Evolutionary conservation across 2,329 filamentous ascomycete genomes (phyloP), one percentile per base, ranked within the genome.

Genomic region (Aspergillus clavatus): DNA sequence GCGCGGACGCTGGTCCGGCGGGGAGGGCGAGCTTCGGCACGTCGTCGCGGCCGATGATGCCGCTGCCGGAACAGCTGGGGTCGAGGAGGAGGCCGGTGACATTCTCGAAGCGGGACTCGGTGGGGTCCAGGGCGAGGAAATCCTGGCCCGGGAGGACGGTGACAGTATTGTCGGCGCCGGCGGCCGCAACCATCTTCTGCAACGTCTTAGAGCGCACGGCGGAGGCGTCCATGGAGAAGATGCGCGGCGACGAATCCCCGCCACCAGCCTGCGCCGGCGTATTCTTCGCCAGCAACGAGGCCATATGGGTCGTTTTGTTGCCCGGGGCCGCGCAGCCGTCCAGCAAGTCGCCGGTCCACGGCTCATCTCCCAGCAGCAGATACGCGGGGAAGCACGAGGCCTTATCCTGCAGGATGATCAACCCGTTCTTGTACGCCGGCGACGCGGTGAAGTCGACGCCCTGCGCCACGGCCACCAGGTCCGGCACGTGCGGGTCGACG

Each of bases 341-440:
- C n/a, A 97, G 80, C 7, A 94, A 74, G 59, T 93, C 82, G 19
- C 88, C 88, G 3, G 55, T 35, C 55, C 61, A 65, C 0, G 42
- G 35, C 46, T 79, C 73, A 7, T 80, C 71, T 0, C 71, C 71
- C 41, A 95, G 77, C 0, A 98, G 73, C 2, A 98, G 74, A 62
- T 93, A 93, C 0, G 91, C 93, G 0, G 93, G 93, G 60, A 98
- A 96, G 62, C 93, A 98, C 0, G 90, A 96, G 0, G 93, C 91
- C 67, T 96, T 97, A 61, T 97, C 93, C 65, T 98, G 93, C 19
- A 97, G 73, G 48, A 97, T 95, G 42, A 97, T 80, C 38, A 82
- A 78, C 1, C 91, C 91, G 1, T 78, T 73, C 11, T 72, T 77
- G 66, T 97, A 97, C 0, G 89, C 85, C 11, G 78, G 69, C 6